Evolutionary conservation across 2,329 filamentous ascomycete genomes (phyloP).

Genomic region (Aspergillus sp.): DNA sequence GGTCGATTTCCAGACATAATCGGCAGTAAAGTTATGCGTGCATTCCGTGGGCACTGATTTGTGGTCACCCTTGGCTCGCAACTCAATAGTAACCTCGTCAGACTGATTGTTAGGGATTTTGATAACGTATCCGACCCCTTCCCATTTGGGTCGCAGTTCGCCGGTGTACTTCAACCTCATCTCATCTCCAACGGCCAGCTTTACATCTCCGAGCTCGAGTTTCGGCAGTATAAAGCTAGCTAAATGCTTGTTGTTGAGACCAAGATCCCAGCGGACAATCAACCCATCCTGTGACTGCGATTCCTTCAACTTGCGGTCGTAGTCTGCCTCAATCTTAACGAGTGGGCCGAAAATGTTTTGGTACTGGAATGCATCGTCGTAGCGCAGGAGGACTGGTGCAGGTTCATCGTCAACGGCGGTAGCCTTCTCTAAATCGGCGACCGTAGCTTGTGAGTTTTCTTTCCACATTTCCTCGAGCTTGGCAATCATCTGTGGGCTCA

Average conservation of each 20-base stretch:
- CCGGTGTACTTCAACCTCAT: slow-evolving; percentile 98
- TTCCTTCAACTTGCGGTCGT: slow-evolving; percentile 98
- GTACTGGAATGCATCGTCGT: slow-evolving; percentile 97
- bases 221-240: slow-evolving; percentile 96
- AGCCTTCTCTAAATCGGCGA: slow-evolving; percentile 87
- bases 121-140: slow-evolving; percentile 97
- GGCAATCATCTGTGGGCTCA: slow-evolving; percentile 91
- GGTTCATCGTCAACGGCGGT: slow-evolving; percentile 93
- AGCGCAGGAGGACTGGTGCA: slow-evolving; percentile 84
- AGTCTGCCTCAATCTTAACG: slow-evolving; percentile 98
- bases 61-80: slow-evolving; percentile 92
- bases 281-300: slow-evolving; percentile 96
- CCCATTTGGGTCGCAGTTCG: slow-evolving; percentile 88
- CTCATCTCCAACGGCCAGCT: slow-evolving; percentile 95
- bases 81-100: slow-evolving; percentile 92
- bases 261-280: slow-evolving; percentile 89
- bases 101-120: slow-evolving; percentile 99
- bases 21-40: slow-evolving; percentile 95
- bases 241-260: slow-evolving; percentile 94
- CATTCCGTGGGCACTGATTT: slow-evolving; percentile 95
- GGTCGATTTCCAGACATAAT: slow-evolving; percentile 99
- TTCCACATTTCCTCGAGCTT: slow-evolving; percentile 99
- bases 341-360: slow-evolving; percentile 98
- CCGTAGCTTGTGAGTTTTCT: slow-evolving; percentile 82
- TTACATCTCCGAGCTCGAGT: slow-evolving; percentile 95